phyloP scores from a whole-genome alignment of 2,329 filamentous ascomycete genomes.

The Pseudonectria foliicola region DNA sequence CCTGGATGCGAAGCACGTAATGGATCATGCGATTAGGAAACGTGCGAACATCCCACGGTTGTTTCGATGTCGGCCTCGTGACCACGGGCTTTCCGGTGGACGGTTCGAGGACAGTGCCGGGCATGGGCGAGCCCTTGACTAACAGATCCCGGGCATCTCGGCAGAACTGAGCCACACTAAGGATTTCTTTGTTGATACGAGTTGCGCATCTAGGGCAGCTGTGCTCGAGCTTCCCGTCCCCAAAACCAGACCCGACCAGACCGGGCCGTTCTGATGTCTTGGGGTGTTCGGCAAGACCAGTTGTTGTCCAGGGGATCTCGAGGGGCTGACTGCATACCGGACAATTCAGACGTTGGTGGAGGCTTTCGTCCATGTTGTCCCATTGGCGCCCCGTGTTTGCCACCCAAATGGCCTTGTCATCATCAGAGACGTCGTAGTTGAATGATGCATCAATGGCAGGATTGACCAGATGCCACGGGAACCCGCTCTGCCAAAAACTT shows the following conservation, averaged over 20 bases:
- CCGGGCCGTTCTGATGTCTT: constrained; percentile 14
- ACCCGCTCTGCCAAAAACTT: constrained; percentile 43
- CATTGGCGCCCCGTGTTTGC: constrained; percentile 40
- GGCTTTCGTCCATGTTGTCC: constrained; percentile 45
- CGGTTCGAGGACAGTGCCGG: constrained; percentile 57
- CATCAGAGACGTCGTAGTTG: constrained; percentile 39
- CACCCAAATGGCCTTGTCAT: constrained; percentile 37
- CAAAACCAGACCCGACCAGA: constrained; percentile 49
- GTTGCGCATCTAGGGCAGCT: constrained; percentile 45
- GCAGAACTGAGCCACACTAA: constrained; percentile 52
- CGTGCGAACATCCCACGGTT: constrained; percentile 24
- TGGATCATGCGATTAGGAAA: constrained; percentile 56
- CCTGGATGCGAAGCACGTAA: constrained; percentile 32
- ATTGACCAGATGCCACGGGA: constrained; percentile 57
- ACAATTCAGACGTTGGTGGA: constrained; percentile 40
- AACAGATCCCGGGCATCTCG: constrained; percentile 43
- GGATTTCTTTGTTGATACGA: constrained; percentile 45
- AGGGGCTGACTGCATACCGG: constrained; percentile 26
- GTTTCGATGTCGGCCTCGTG: background rate
- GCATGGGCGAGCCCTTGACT: constrained; percentile 46
- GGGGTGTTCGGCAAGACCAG: constrained; percentile 13
- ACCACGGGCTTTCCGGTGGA: constrained; percentile 42
- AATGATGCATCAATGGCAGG: constrained; percentile 47
- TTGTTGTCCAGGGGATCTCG: constrained; percentile 48
- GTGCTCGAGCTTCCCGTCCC: constrained; percentile 46